Percentiles rank a stretch among this genome's conserved stretches.
phyloP scores from a whole-genome alignment of 1,139 yeast species.

The Maudiozyma humilis region DNA sequence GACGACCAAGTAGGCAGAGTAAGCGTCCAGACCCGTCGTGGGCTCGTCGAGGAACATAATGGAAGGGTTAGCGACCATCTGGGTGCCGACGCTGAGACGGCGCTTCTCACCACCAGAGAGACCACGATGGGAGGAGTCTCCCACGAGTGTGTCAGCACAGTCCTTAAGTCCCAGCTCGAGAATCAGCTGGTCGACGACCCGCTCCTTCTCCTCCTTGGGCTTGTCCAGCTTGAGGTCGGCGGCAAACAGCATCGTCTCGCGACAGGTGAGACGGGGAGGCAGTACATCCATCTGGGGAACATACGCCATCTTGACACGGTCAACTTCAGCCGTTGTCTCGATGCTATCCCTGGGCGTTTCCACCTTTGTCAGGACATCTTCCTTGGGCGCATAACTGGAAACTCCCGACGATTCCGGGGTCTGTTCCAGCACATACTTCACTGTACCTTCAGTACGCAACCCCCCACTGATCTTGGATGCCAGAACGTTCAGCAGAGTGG shows the following conservation, averaged over 20 bases:
- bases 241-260: conserved; percentile 60
- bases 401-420: no score
- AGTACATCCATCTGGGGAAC: conserved; percentile 71
- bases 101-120: conserved; percentile 83
- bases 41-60: conserved; percentile 79
- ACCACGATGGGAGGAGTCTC: conserved; percentile 39
- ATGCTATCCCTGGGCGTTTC: neutral
- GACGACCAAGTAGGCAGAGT: conserved; percentile 62
- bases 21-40: conserved; percentile 80
- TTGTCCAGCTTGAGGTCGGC: conserved; percentile 58
- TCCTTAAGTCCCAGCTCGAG: conserved; percentile 54
- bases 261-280: conserved; percentile 61
- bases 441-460: conserved; percentile 36
- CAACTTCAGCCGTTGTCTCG: neutral
- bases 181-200: conserved; percentile 51
- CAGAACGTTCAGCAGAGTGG: conserved; percentile 65
- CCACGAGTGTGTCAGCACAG: conserved; percentile 49
- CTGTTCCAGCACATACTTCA: conserved; percentile 19
- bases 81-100: conserved; percentile 70
- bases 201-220: conserved; percentile 36
- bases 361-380: conserved; percentile 2
- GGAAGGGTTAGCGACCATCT: conserved; percentile 67
- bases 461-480: conserved; percentile 48
- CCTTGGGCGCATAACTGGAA: neutral
- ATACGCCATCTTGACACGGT: conserved; percentile 42